These are phyloP conservation scores for Houttuynia cordata DNA, from an alignment of 164 flowering plant genomes.

Conservation along the genomic window DNA sequence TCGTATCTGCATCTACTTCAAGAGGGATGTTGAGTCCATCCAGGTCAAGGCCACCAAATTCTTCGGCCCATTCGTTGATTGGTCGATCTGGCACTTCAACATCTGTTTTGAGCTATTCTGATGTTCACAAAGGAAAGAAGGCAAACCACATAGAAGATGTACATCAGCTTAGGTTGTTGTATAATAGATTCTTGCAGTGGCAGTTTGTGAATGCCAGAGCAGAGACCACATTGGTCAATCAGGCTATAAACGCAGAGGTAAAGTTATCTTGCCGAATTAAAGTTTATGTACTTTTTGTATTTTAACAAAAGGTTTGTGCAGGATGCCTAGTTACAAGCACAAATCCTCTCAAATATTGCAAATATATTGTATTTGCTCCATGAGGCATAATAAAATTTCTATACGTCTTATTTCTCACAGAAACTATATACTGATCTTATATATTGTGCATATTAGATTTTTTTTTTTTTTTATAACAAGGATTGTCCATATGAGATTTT, in stretches of 20 bases:
- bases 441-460: too few relatives aligned
- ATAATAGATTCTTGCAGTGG: constrained; percentile 88
- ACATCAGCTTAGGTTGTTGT: constrained; percentile 66
- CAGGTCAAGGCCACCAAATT: constrained; percentile 38
- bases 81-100: constrained; percentile 40
- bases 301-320: neutral
- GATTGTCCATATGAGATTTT: too few relatives aligned
- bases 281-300: neutral
- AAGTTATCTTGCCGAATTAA: neutral
- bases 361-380: too few relatives aligned
- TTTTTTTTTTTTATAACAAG: too few relatives aligned
- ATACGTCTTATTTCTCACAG: too few relatives aligned
- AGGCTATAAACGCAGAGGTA: constrained; percentile 68
- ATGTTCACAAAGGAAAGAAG: constrained; percentile 67
- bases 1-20: constrained; percentile 28
- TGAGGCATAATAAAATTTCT: too few relatives aligned
- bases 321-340: neutral
- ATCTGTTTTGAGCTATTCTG: constrained; percentile 78
- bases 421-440: too few relatives aligned
- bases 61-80: constrained; percentile 16
- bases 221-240: constrained; percentile 40
- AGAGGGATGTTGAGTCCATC: constrained; percentile 67
- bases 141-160: constrained; percentile 70
- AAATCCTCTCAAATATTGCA: too few relatives aligned
- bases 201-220: constrained; percentile 63